A percentile compares a stretch with the other conserved stretches of the same genome.
These are phyloP conservation scores for Flaveria ramosissima DNA, from an alignment of 129 eudicot species.

Conservation along the genomic window DNA sequence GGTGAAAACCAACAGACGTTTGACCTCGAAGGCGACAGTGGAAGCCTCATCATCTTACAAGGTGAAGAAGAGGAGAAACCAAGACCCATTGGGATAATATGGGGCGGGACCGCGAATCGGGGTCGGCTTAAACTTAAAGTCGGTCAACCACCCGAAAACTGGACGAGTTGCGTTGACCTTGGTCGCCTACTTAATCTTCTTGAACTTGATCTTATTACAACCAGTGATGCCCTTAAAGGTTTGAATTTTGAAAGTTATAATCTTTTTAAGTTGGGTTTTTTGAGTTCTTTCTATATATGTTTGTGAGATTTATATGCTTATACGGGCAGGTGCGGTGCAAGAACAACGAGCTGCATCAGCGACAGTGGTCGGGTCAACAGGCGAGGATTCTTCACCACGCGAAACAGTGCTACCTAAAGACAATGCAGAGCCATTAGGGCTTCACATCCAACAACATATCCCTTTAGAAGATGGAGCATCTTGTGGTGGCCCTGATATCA, in stretches of 20 bases:
- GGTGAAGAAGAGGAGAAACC: slow-evolving; percentile 81
- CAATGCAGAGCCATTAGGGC: slow-evolving; percentile 83
- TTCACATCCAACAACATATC: slow-evolving; percentile 75
- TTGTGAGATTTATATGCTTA: neutral
- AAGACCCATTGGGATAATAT: slow-evolving; percentile 86
- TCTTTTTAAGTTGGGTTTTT: neutral
- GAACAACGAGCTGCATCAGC: slow-evolving; percentile 89
- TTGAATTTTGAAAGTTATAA: slow-evolving; percentile 35
- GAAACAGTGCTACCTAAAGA: slow-evolving; percentile 79
- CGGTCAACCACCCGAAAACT: slow-evolving; percentile 93
- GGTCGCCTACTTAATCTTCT: slow-evolving; percentile 95
- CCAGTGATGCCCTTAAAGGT: slow-evolving; percentile 82
- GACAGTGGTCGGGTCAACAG: slow-evolving; percentile 71
- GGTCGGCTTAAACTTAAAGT: slow-evolving; percentile 93
- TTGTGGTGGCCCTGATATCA: slow-evolving; percentile 68
- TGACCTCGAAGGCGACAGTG: slow-evolving; percentile 97
- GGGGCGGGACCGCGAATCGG: slow-evolving; percentile 99
- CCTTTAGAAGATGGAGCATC: slow-evolving; percentile 61
- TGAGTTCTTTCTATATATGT: neutral
- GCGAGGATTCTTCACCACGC: slow-evolving; percentile 80
- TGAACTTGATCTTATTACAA: slow-evolving; percentile 87
- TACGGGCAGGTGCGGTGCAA: slow-evolving; percentile 71
- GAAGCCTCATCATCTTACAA: slow-evolving; percentile 74
- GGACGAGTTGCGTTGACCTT: slow-evolving; percentile 99
- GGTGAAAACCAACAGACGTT: slow-evolving; percentile 96